Evolutionary conservation across 352 stramenopile species (phyloP).

Genomic region (Globisporangium paroecandrum): DNA sequence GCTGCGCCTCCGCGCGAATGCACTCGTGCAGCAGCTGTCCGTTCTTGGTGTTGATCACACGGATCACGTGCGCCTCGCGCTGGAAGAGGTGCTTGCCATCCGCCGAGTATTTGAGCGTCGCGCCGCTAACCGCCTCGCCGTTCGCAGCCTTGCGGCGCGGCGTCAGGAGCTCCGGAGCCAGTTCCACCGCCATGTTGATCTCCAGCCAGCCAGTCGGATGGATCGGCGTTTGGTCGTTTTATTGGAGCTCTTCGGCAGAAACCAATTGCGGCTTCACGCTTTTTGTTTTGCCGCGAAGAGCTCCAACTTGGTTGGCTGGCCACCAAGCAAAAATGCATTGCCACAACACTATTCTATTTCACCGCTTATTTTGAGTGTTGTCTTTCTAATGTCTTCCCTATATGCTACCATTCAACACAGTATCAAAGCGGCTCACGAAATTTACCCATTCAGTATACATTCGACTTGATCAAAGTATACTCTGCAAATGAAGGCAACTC

Average conservation of each 20-base stretch:
- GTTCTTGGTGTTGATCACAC: conserved; percentile 67
- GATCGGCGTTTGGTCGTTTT: not conserved
- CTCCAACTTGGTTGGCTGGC: not conserved
- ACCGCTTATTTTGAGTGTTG: too few relatives aligned
- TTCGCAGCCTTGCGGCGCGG: conserved; percentile 17
- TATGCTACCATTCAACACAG: too few relatives aligned
- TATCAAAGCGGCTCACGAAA: too few relatives aligned
- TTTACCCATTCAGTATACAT: too few relatives aligned
- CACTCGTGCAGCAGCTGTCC: conserved; percentile 76
- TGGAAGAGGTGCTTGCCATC: conserved; percentile 80
- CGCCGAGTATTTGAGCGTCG: conserved; percentile 53
- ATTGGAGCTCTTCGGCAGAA: not conserved
- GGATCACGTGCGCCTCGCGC: conserved; percentile 67
- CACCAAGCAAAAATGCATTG: not conserved
- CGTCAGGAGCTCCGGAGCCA: conserved; percentile 31
- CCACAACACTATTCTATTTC: too few relatives aligned
- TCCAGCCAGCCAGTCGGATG: not conserved
- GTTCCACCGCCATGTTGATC: conserved; percentile 1
- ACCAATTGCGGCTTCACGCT: not conserved
- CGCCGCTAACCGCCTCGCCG: not conserved
- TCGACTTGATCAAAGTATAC: too few relatives aligned
- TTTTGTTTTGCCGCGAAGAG: not conserved
- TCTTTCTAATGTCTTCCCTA: too few relatives aligned
- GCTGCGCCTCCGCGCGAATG: conserved; percentile 27
- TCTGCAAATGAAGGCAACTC: not conserved